Evolutionary conservation across 2,329 filamentous ascomycete species (phyloP).

Genomic region (Bipolaris sorokiniana): DNA sequence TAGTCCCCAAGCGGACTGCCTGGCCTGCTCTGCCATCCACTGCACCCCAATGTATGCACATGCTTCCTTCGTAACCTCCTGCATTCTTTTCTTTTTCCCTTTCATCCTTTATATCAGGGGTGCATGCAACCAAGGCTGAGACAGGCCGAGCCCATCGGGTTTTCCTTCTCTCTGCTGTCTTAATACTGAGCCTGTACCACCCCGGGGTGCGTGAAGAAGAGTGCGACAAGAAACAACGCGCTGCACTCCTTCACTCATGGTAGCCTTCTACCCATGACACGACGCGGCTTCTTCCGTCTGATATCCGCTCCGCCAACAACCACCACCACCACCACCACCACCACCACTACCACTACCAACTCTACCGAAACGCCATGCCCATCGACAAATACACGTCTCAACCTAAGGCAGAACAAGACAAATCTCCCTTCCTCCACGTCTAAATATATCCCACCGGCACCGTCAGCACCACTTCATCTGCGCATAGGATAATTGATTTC

Average conservation of each 20-base stretch:
- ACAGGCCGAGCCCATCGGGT: neutral
- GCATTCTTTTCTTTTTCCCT: neutral
- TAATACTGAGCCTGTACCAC: neutral
- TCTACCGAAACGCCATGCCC: neutral
- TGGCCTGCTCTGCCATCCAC: constrained; percentile 2
- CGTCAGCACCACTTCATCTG: neutral
- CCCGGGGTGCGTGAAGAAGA: neutral
- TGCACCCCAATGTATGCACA: neutral
- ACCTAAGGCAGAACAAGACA: constrained; percentile 13
- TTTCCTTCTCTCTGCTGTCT: constrained; percentile 4
- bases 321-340: neutral
- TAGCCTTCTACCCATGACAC: neutral
- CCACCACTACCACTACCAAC: neutral
- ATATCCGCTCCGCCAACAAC: neutral
- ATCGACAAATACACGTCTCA: constrained; percentile 6
- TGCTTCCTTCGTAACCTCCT: neutral
- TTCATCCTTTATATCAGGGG: neutral
- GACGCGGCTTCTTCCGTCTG: neutral
- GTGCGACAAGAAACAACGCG: constrained; percentile 8
- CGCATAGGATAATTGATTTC: neutral
- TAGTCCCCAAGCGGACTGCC: constrained; percentile 4
- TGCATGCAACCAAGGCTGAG: neutral
- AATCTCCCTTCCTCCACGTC: constrained; percentile 3
- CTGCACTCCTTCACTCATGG: neutral
- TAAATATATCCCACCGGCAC: constrained; percentile 10